A percentile compares a stretch with the other conserved stretches of the same genome.
These are phyloP conservation scores for Martensiomyces pterosporus DNA, from an alignment of 192 early-diverging fungal genomes.

Conservation along the genomic window DNA sequence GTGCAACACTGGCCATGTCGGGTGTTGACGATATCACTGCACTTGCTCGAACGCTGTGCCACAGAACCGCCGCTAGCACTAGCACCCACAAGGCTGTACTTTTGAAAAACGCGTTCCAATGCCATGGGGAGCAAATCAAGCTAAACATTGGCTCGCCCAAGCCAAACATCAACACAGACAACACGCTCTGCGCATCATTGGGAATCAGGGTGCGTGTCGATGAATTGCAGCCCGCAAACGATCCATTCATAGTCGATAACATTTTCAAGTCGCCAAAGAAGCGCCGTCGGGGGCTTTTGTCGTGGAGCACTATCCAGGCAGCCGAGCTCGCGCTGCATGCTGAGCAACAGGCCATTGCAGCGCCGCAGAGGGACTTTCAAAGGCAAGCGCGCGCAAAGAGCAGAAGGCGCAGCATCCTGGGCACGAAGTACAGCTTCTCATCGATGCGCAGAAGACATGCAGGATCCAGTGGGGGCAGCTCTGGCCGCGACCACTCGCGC, in stretches of 20 bases:
- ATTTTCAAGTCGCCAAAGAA: constrained; percentile 50
- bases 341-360: neutral
- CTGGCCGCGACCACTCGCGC: constrained; percentile 23
- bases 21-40: constrained; percentile 19
- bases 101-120: constrained; percentile 44
- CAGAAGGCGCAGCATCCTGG: constrained; percentile 39
- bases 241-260: constrained; percentile 45
- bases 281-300: constrained; percentile 37
- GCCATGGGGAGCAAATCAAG: constrained; percentile 16
- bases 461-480: no score
- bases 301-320: constrained; percentile 33
- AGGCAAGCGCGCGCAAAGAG: constrained; percentile 31
- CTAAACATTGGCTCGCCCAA: constrained; percentile 16
- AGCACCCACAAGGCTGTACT: constrained; percentile 33
- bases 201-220: constrained; percentile 24
- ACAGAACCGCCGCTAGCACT: no score
- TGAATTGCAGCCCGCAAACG: constrained; percentile 39
- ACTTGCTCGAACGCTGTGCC: constrained; percentile 33
- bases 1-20: constrained; percentile 6
- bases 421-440: constrained; percentile 33
- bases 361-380: constrained; percentile 26
- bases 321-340: neutral
- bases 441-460: constrained; percentile 28
- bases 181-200: constrained; percentile 24
- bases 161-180: constrained; percentile 13